Percentiles rank a stretch among this genome's conserved stretches.
These are phyloP conservation scores for Phialophora tarda DNA, from an alignment of 2,329 filamentous ascomycete species.

Conservation along the genomic window DNA sequence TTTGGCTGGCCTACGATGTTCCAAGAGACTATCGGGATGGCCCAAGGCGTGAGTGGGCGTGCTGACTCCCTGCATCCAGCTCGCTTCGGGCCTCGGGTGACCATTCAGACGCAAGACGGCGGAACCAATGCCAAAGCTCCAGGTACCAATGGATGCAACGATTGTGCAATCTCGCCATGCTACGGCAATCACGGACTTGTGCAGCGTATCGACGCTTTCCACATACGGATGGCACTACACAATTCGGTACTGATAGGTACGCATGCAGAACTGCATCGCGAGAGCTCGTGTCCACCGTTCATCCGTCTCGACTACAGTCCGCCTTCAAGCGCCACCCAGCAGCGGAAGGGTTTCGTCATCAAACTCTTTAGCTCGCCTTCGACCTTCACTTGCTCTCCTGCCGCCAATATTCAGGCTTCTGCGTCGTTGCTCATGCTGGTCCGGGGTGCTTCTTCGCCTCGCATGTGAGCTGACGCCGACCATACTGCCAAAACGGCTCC, in stretches of 20 bases:
- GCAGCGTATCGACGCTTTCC: not conserved
- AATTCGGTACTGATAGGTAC: constrained; percentile 11
- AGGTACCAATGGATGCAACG: not conserved
- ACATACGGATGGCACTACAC: not conserved
- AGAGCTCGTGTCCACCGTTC: not conserved
- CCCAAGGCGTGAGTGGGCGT: no score
- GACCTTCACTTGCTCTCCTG: constrained; percentile 6
- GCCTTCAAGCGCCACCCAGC: constrained; percentile 17
- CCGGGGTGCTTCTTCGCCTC: constrained; percentile 23
- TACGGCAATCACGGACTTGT: not conserved
- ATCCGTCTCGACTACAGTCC: not conserved
- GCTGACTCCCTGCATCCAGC: constrained; percentile 12
- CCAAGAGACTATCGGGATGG: constrained; percentile 4
- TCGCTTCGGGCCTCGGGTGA: constrained; percentile 20
- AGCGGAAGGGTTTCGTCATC: constrained; percentile 28
- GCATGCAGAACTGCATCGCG: not conserved
- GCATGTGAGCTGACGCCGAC: constrained; percentile 32
- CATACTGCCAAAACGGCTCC: constrained; percentile 30
- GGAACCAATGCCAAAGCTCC: constrained; percentile 4
- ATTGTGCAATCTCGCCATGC: not conserved
- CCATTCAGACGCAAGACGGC: constrained; percentile 2
- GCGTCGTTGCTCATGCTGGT: not conserved
- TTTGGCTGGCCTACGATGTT: not conserved
- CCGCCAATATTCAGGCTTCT: not conserved
- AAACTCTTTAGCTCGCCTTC: not conserved